Percentiles rank a stretch among this genome's conserved stretches.
These are phyloP conservation scores for Diutina scorzettiae DNA, from an alignment of 1,139 yeast genomes.

Conservation along the genomic window DNA sequence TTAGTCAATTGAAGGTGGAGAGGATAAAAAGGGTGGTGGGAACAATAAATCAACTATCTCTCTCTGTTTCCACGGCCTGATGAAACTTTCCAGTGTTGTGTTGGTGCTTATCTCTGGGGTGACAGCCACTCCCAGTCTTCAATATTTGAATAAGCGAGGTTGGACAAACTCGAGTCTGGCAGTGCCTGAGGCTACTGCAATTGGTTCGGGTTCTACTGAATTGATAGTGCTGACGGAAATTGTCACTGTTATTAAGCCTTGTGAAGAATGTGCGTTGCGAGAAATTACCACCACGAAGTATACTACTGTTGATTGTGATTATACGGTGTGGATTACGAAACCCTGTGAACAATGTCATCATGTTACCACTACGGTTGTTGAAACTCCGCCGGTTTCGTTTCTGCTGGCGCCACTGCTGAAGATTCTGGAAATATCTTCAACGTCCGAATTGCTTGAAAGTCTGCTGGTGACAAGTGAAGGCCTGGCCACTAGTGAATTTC, in stretches of 20 bases:
- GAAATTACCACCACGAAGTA: neutral
- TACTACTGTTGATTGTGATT: neutral
- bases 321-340: conserved; percentile 1
- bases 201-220: neutral
- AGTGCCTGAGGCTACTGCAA: neutral
- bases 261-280: neutral
- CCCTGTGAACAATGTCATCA: neutral
- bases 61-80: neutral
- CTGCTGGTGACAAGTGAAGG: neutral
- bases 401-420: neutral
- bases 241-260: neutral
- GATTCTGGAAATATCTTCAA: no score
- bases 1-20: no score
- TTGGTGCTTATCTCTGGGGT: neutral
- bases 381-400: neutral
- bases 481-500: no score
- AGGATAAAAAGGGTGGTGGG: no score
- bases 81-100: neutral
- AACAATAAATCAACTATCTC: no score
- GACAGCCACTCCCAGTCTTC: no score
- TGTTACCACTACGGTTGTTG: neutral
- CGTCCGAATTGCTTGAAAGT: neutral
- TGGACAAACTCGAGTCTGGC: no score
- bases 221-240: neutral
- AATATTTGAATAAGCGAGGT: no score